These are phyloP conservation scores for Exserohilum rostratum DNA, from an alignment of 2,329 filamentous ascomycete genomes.

Conservation along the genomic window DNA sequence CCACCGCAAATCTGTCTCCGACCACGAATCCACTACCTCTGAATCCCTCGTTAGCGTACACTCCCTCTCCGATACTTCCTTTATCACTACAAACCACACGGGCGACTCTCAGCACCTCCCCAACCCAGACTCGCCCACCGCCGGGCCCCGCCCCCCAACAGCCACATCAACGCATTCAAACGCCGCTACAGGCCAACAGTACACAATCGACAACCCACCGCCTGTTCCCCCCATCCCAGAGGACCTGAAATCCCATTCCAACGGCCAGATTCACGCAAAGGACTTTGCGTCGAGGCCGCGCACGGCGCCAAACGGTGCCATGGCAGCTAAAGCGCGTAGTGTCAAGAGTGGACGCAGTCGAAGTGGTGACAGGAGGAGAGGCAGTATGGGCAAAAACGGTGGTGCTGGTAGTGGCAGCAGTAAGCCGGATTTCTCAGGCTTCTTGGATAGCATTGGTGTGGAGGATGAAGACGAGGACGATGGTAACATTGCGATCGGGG, in stretches of 20 bases:
- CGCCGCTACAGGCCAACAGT: conserved; percentile 16
- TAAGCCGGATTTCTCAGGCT: conserved; percentile 40
- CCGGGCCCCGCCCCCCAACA: conserved; percentile 26
- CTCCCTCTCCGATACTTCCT: conserved; percentile 68
- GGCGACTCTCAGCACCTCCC: conserved; percentile 1
- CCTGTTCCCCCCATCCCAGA: conserved; percentile 45
- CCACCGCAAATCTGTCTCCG: conserved; percentile 48
- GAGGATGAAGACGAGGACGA: conserved; percentile 23
- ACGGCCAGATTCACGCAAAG: conserved; percentile 14
- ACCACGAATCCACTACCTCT: conserved; percentile 60
- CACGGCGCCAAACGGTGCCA: conserved; percentile 27
- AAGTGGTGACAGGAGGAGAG: conserved; percentile 26
- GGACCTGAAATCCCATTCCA: conserved; percentile 18
- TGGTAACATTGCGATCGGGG: conserved; percentile 11
- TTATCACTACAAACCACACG: conserved; percentile 36
- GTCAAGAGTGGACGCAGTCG: conserved; percentile 31
- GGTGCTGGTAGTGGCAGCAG: background rate
- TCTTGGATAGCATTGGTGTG: conserved; percentile 46
- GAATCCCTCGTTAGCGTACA: conserved; percentile 77
- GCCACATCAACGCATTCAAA: conserved; percentile 10
- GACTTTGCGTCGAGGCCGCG: conserved; percentile 28
- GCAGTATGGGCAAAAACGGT: conserved; percentile 10
- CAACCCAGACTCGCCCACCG: conserved; percentile 9
- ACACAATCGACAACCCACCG: conserved; percentile 28
- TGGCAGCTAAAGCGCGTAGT: conserved; percentile 32